These are phyloP conservation scores for Candida dajiaensis DNA, from an alignment of 805 yeast species.

Conservation along the genomic window DNA sequence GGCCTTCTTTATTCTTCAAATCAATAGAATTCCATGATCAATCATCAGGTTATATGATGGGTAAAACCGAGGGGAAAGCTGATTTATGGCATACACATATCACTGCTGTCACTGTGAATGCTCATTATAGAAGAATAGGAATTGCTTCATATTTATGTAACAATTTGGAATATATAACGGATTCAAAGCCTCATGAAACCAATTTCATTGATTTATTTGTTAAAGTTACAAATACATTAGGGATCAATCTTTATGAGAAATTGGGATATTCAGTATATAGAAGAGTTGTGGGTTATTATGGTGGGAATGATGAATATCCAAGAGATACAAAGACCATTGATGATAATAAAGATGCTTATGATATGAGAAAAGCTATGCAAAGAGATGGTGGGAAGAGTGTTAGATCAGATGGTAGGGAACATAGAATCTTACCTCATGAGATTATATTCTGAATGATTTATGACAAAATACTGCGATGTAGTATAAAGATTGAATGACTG, in stretches of 20 bases:
- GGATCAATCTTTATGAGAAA: slow-evolving; percentile 76
- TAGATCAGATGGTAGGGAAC: slow-evolving; percentile 54
- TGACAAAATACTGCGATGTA: neutral
- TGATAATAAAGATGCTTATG: slow-evolving; percentile 83
- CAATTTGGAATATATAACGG: slow-evolving; percentile 67
- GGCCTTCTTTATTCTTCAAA: slow-evolving; percentile 90
- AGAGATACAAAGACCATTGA: slow-evolving; percentile 35
- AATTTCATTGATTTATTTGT: slow-evolving; percentile 90
- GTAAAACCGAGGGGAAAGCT: slow-evolving; percentile 86
- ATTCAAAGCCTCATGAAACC: slow-evolving; percentile 71
- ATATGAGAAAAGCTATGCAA: slow-evolving; percentile 65
- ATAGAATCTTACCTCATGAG: slow-evolving; percentile 61
- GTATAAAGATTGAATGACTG: neutral
- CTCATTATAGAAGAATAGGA: slow-evolving; percentile 78
- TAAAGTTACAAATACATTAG: slow-evolving; percentile 75
- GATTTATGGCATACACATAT: slow-evolving; percentile 95
- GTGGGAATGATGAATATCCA: slow-evolving; percentile 38
- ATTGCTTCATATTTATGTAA: slow-evolving; percentile 76
- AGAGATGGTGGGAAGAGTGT: slow-evolving; percentile 51
- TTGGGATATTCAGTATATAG: slow-evolving; percentile 81
- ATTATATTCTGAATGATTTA: slow-evolving; percentile 39
- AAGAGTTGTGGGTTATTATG: slow-evolving; percentile 86
- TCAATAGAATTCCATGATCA: slow-evolving; percentile 40
- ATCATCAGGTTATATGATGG: slow-evolving; percentile 78
- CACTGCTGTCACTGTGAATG: slow-evolving; percentile 88